These are phyloP conservation scores for Talaromyces amestolkiae DNA, from an alignment of 2,329 filamentous ascomycete species.

Conservation along the genomic window DNA sequence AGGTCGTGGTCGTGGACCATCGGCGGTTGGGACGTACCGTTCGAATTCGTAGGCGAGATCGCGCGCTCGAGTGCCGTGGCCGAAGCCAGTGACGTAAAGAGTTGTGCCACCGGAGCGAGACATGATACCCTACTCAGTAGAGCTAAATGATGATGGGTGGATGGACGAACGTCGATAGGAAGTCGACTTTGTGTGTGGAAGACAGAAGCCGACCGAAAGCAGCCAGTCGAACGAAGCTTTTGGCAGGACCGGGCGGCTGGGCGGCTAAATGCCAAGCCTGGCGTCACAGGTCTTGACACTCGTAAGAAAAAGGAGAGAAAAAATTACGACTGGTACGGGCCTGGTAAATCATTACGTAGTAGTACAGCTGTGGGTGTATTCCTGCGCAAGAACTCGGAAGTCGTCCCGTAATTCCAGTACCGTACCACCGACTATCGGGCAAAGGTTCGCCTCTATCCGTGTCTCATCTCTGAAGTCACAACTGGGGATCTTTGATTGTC, in stretches of 20 bases:
- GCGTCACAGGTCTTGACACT: slow-evolving; percentile 8
- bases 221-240: slow-evolving; percentile 9
- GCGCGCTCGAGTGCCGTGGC: slow-evolving; percentile 96
- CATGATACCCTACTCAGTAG: slow-evolving; percentile 54
- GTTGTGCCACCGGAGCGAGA: slow-evolving; percentile 85
- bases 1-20: slow-evolving; percentile 39
- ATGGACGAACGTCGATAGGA: slow-evolving; percentile 22
- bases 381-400: background rate
- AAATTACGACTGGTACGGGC: background rate
- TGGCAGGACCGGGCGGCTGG: background rate
- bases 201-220: background rate
- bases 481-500: background rate
- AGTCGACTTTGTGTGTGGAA: background rate
- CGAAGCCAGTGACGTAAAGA: slow-evolving; percentile 98
- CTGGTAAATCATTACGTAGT: background rate
- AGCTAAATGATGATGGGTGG: slow-evolving; percentile 1
- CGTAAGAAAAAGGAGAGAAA: background rate
- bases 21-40: slow-evolving; percentile 79
- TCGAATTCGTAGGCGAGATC: slow-evolving; percentile 99
- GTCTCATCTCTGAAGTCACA: slow-evolving; percentile 15
- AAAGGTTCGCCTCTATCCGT: slow-evolving; percentile 7
- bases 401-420: slow-evolving; percentile 1
- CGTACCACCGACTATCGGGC: background rate
- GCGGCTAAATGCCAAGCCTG: background rate
- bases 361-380: background rate